These are phyloP conservation scores for Penicillium samsonianum DNA, from an alignment of 495 filamentous ascomycete genomes.

Conservation along the genomic window DNA sequence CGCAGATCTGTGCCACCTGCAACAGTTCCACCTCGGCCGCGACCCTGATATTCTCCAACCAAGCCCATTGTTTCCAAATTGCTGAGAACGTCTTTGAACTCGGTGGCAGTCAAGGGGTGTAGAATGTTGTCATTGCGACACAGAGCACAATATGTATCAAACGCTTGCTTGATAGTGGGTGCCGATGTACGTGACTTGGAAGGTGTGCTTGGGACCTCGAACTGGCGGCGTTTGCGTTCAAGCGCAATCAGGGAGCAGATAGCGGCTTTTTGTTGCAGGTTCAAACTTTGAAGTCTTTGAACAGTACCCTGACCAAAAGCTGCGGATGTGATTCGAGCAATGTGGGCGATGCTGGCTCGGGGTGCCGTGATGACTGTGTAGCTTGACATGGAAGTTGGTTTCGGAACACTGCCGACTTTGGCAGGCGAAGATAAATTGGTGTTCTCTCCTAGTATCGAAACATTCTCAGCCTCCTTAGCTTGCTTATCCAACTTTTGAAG, in stretches of 20 bases:
- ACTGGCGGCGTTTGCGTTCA: slow-evolving; percentile 58
- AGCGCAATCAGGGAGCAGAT: slow-evolving; percentile 83
- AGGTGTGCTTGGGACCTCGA: slow-evolving; percentile 51
- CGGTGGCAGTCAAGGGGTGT: slow-evolving; percentile 80
- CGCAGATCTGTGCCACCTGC: slow-evolving; percentile 46
- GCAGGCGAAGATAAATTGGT: slow-evolving; percentile 66
- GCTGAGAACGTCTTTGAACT: slow-evolving; percentile 92
- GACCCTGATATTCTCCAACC: slow-evolving; percentile 71
- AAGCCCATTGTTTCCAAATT: slow-evolving; percentile 84
- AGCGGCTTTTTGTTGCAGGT: slow-evolving; percentile 94
- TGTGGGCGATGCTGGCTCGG: slow-evolving; percentile 82
- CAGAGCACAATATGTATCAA: slow-evolving; percentile 72
- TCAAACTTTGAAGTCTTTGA: slow-evolving; percentile 81
- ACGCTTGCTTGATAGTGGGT: slow-evolving; percentile 76
- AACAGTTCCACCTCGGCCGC: slow-evolving; percentile 63
- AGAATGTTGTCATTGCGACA: slow-evolving; percentile 83
- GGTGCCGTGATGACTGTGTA: slow-evolving; percentile 77
- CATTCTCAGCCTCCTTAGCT: slow-evolving; percentile 38
- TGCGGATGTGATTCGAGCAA: slow-evolving; percentile 83
- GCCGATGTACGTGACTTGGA: slow-evolving; percentile 57
- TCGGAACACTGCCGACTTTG: slow-evolving; percentile 25
- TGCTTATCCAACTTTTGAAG: slow-evolving; percentile 46
- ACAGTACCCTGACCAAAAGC: slow-evolving; percentile 82
- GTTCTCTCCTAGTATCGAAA: slow-evolving; percentile 65
- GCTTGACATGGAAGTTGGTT: slow-evolving; percentile 47